A percentile compares a stretch with the other conserved stretches of the same genome.
Evolutionary conservation across 2,329 filamentous ascomycete species (phyloP).

Genomic region (Paecilomyces variotii): DNA sequence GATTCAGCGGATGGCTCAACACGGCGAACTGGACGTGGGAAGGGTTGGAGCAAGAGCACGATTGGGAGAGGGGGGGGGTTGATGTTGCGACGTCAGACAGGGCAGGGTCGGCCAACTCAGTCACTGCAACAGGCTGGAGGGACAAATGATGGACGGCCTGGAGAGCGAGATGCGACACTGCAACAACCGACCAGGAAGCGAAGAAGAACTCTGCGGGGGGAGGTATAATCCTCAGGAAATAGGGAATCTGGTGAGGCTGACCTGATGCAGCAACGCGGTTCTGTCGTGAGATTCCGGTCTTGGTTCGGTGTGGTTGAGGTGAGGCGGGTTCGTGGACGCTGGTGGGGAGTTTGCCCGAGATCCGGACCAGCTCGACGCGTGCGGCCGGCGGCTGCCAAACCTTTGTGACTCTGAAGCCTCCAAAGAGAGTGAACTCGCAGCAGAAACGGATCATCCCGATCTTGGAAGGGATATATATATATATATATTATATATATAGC

Average conservation of each 20-base stretch:
- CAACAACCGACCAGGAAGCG: conserved; percentile 5
- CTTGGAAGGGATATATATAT: too few relatives aligned
- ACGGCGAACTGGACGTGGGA: background rate
- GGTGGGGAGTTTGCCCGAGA: background rate
- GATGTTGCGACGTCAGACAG: conserved; percentile 14
- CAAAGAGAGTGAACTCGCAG: too few relatives aligned
- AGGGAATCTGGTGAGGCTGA: background rate
- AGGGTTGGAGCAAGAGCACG: conserved; percentile 5
- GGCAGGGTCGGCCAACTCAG: conserved; percentile 8
- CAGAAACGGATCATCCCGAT: too few relatives aligned
- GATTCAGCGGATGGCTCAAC: background rate
- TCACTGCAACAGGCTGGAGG: conserved; percentile 11
- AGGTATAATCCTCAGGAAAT: conserved; percentile 1
- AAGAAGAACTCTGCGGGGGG: background rate
- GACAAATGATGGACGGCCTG: conserved; percentile 18
- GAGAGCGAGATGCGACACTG: background rate
- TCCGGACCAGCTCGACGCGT: background rate
- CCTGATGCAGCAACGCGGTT: background rate
- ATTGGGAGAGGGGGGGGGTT: conserved; percentile 3
- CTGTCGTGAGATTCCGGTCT: background rate
- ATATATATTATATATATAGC: too few relatives aligned
- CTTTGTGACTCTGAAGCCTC: background rate
- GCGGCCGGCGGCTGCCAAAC: background rate
- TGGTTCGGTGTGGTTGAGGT: background rate
- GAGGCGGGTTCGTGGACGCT: background rate